Conservation (phyloP, 2,329 filamentous ascomycete species). For the Hypoxylon sp. region DNA sequence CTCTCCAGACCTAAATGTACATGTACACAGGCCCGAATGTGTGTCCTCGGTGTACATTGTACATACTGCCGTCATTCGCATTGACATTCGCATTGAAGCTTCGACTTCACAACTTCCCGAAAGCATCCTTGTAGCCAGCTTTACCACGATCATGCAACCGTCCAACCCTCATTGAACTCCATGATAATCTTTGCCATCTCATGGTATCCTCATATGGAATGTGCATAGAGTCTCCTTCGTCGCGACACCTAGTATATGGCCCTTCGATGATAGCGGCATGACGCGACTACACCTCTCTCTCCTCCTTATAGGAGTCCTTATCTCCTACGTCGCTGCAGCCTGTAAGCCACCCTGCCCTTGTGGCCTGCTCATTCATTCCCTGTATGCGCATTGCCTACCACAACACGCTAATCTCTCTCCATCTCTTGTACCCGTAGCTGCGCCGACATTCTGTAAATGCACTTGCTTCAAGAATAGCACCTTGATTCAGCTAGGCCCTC, state of each 20-base stretch:
- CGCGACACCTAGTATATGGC: conserved; percentile 20
- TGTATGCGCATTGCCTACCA: background rate
- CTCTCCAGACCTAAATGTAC: background rate
- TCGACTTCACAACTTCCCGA: background rate
- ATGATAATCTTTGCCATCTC: background rate
- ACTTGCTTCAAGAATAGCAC: conserved; percentile 79
- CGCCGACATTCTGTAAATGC: conserved; percentile 78
- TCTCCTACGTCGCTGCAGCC: conserved; percentile 56
- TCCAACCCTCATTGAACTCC: background rate
- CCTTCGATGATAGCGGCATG: conserved; percentile 44
- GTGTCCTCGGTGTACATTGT: background rate
- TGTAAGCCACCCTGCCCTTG: conserved; percentile 56
- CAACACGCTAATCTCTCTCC: background rate
- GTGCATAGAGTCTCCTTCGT: background rate
- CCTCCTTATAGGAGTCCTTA: conserved; percentile 52
- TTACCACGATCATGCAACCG: background rate
- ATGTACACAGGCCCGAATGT: background rate
- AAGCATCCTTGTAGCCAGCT: background rate
- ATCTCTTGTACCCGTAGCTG: conserved; percentile 58
- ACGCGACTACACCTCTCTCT: conserved; percentile 50
- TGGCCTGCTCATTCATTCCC: background rate
- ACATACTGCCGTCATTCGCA: background rate
- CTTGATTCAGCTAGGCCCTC: conserved; percentile 72
- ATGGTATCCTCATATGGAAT: background rate
- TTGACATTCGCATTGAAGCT: background rate